These are phyloP conservation scores for Ceratobasidium papillatum DNA, from an alignment of 1,284 basidiomycete species.

Conservation along the genomic window DNA sequence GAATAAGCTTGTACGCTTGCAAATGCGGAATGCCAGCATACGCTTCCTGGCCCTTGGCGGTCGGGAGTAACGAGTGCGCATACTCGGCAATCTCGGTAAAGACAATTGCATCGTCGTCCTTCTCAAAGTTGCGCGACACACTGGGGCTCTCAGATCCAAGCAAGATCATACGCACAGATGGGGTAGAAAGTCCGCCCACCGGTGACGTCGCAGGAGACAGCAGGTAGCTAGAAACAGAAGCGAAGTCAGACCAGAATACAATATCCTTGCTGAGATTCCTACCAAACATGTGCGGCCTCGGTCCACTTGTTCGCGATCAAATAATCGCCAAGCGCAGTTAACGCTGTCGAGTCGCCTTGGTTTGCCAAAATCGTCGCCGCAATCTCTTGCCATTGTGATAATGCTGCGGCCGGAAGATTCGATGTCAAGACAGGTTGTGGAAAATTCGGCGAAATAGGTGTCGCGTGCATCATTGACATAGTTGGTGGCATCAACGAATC, in stretches of 20 bases:
- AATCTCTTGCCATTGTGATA: conserved; percentile 86
- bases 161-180: conserved; percentile 69
- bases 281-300: conserved; percentile 94
- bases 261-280: conserved; percentile 45
- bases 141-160: conserved; percentile 71
- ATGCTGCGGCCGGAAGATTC: conserved; percentile 64
- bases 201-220: conserved; percentile 86
- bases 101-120: conserved; percentile 81
- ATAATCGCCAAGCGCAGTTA: conserved; percentile 89
- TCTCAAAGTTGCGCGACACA: conserved; percentile 62
- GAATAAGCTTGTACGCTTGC: conserved; percentile 87
- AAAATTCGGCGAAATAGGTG: conserved; percentile 74
- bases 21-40: conserved; percentile 86
- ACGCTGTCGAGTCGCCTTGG: conserved; percentile 69
- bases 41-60: conserved; percentile 85
- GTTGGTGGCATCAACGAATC: conserved; percentile 56
- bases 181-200: conserved; percentile 71
- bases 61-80: conserved; percentile 77
- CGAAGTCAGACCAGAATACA: conserved; percentile 35
- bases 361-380: conserved; percentile 85
- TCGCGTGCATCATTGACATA: conserved; percentile 54
- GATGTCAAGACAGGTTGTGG: conserved; percentile 55
- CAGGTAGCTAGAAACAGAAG: conserved; percentile 70
- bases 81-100: conserved; percentile 95
- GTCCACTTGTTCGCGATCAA: conserved; percentile 75